phyloP scores from a whole-genome alignment of 805 yeast genomes.

The Ogataea naganishii region DNA sequence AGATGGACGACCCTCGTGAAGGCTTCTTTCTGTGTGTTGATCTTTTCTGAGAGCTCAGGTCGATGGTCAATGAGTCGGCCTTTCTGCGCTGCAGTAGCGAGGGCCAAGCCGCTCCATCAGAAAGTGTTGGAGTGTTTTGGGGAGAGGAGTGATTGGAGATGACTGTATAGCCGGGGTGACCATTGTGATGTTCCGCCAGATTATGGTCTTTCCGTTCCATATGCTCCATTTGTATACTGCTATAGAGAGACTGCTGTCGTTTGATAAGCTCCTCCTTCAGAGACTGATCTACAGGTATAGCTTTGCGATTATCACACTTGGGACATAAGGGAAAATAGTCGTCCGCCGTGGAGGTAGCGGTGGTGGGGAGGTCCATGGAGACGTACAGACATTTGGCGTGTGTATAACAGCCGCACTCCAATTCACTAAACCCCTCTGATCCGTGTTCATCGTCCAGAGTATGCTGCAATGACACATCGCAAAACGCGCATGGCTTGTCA shows the following conservation, averaged over 20 bases:
- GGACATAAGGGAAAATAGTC: constrained; percentile 17
- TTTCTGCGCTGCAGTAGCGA: background rate
- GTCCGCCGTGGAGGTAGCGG: constrained; percentile 1
- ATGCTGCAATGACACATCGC: constrained; percentile 41
- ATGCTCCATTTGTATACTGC: constrained; percentile 2
- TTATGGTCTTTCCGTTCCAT: constrained; percentile 4
- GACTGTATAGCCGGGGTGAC: constrained; percentile 3
- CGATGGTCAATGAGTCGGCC: background rate
- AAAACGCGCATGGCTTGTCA: constrained; percentile 23
- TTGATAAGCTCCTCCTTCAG: constrained; percentile 12
- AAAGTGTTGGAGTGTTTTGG: constrained; percentile 1
- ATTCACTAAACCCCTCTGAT: constrained; percentile 31
- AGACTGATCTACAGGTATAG: constrained; percentile 14
- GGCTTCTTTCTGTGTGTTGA: constrained; percentile 17
- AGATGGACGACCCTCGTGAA: constrained; percentile 25
- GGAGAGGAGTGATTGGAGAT: constrained; percentile 1
- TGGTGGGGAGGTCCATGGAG: constrained; percentile 21
- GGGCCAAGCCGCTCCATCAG: constrained; percentile 1
- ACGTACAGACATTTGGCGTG: constrained; percentile 52
- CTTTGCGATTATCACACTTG: constrained; percentile 12
- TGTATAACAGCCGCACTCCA: constrained; percentile 45
- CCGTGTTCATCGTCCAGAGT: constrained; percentile 31
- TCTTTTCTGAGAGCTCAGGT: background rate
- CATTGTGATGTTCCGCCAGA: constrained; percentile 1
- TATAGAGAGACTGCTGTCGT: background rate